Percentiles rank a stretch among this genome's conserved stretches.
These are phyloP conservation scores for Eleusine indica DNA, from an alignment of 176 grass and related monocot species.

Conservation along the genomic window DNA sequence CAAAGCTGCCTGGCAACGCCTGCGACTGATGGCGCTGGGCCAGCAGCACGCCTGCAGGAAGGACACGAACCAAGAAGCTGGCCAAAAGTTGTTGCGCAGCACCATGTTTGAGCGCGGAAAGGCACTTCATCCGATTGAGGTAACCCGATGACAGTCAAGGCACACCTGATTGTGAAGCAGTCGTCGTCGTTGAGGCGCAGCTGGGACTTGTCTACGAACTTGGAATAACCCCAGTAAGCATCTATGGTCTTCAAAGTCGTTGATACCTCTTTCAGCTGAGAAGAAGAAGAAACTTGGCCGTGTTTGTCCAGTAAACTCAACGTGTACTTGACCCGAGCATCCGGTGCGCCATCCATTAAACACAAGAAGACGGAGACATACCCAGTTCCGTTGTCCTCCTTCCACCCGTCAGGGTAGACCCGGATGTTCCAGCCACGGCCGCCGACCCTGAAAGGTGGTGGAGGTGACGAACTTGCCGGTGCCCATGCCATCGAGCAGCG, in stretches of 20 bases:
- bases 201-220: conserved; percentile 44
- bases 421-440: background rate
- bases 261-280: too few relatives aligned
- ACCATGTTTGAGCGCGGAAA: background rate
- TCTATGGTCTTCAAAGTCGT: too few relatives aligned
- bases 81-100: too few relatives aligned
- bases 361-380: background rate
- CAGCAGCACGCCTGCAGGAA: too few relatives aligned
- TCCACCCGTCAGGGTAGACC: background rate
- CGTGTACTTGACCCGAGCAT: background rate
- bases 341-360: fast-evolving
- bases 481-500: background rate
- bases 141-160: background rate
- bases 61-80: too few relatives aligned
- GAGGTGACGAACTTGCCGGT: background rate
- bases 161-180: conserved; percentile 36
- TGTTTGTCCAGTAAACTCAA: background rate
- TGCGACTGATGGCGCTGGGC: too few relatives aligned
- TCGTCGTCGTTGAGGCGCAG: conserved; percentile 23
- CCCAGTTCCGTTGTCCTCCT: background rate
- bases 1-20: too few relatives aligned
- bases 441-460: background rate
- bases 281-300: too few relatives aligned
- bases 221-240: fast-evolving
- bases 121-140: background rate